phyloP scores from a whole-genome alignment of 208 protist genomes.

The Strigomonas culicis region DNA sequence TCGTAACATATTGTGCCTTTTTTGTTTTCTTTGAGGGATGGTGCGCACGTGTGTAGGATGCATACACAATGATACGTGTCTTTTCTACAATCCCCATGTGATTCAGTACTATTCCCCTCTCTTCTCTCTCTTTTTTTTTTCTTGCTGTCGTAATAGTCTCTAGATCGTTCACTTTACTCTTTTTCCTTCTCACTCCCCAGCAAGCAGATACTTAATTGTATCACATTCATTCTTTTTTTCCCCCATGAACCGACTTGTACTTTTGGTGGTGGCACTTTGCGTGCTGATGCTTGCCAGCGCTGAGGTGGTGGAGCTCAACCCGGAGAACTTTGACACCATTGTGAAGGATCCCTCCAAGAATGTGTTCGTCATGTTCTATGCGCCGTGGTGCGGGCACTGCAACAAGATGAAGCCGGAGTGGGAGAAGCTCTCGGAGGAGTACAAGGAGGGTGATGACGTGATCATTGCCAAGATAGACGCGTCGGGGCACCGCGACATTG shows the following conservation, averaged over 20 bases:
- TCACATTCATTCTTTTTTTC: not conserved
- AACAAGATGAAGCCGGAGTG: constrained; percentile 88
- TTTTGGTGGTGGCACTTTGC: constrained; percentile 22
- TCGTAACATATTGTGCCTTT: no score
- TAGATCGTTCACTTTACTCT: constrained; percentile 3
- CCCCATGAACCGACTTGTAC: constrained; percentile 3
- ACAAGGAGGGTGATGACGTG: constrained; percentile 34
- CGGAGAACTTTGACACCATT: constrained; percentile 68
- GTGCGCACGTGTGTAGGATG: no score
- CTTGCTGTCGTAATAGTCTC: no score
- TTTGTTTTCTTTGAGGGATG: no score
- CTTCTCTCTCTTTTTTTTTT: not conserved
- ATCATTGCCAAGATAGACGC: constrained; percentile 84
- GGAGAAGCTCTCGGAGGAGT: constrained; percentile 54
- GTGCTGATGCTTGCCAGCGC: constrained; percentile 22
- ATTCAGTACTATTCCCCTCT: not conserved
- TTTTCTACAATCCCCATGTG: no score
- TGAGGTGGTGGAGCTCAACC: constrained; percentile 63
- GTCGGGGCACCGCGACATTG: constrained; percentile 38
- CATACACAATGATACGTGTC: no score
- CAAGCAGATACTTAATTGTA: not conserved
- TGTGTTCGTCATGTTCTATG: constrained; percentile 96
- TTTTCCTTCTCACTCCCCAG: not conserved
- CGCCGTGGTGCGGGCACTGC: constrained; percentile 97
- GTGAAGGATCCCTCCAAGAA: constrained; percentile 86